phyloP scores from a whole-genome alignment of 768 basidiomycete species.

The Suillus alpinus region DNA sequence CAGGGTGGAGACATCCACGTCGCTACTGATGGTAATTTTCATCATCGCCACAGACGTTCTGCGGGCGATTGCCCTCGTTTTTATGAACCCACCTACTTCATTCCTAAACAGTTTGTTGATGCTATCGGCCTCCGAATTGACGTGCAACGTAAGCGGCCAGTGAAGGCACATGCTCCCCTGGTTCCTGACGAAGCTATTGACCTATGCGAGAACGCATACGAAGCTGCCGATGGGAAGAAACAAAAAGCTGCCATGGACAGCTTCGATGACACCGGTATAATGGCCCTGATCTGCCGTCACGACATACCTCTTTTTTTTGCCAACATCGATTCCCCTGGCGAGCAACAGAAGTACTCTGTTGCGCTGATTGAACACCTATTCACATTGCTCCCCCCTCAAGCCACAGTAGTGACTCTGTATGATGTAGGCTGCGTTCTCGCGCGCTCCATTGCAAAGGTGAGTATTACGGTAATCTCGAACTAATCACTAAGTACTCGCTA shows the following conservation, averaged over 20 bases:
- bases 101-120: too few species aligned
- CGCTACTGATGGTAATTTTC: not conserved
- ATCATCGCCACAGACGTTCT: not conserved
- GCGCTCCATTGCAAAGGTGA: conserved; percentile 23
- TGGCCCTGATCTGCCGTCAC: conserved; percentile 38
- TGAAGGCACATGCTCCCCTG: too few species aligned
- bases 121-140: too few species aligned
- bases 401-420: conserved; percentile 27
- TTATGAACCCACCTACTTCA: not conserved
- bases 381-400: conserved; percentile 22
- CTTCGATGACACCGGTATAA: conserved; percentile 35
- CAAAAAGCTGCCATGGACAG: conserved; percentile 20
- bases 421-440: conserved; percentile 36
- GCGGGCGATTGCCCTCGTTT: not conserved
- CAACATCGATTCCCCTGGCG: conserved; percentile 40
- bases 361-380: conserved; percentile 32
- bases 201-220: too few species aligned
- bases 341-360: conserved; percentile 38
- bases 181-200: too few species aligned
- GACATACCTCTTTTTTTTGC: conserved; percentile 33
- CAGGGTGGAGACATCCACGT: not conserved
- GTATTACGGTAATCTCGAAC: too few species aligned
- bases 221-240: conserved; percentile 27
- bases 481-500: conserved; percentile 9
- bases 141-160: too few species aligned